Base-by-base conservation (phyloP, 2,329 filamentous ascomycete genomes). In the Cordyceps pruinosa region DNA sequence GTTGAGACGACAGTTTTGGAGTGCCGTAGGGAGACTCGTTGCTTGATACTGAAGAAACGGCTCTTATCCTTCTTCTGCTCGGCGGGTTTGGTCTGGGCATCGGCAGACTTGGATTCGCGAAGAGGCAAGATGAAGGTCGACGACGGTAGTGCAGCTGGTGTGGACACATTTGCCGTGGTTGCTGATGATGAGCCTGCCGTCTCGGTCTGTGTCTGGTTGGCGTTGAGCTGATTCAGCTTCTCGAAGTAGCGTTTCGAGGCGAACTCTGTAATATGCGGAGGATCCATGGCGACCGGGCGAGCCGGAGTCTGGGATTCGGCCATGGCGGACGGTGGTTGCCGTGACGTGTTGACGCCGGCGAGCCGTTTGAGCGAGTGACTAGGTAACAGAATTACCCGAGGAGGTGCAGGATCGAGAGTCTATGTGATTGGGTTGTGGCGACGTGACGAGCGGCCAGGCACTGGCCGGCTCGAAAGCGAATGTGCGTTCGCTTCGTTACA, bases 261-360 rank as follows among this genome's bases (percentile, higher is more conserved):
- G 71, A 87, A 87, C 69, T 87, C 84, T 59, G 83, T 85, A 60
- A 84, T 76, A 62, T 85, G 83, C 63, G 79, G 76, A 65, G 80
- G 81, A 62, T 86, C 83, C 82, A 85, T 84, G 66, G 70, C 69
- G 68, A 65, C 61, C 61, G 65, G 64, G 46, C 64, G 65, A 51
- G 64, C 39, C 13, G 53, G 62, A 53, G 48, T 48, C 12, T 64
- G 63, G 52, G 63, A 62, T 61, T 70, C 67, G 58, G 71, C 65
- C 72, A 74, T 73, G 63, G 46, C 64, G 61, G 58, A 45, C 17
- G 55, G 49, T 30, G 49, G 19, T 23, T 41, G 45, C 30, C 23
- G 45, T 28, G 25, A 41, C 15, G 15, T 56, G 60, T 44, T 48
- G 49, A 46, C 2, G 12, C n/a, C 21, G 35, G 58, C 49, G 28